phyloP scores from a whole-genome alignment of 495 filamentous ascomycete genomes.

The Entonaema liquescens region DNA sequence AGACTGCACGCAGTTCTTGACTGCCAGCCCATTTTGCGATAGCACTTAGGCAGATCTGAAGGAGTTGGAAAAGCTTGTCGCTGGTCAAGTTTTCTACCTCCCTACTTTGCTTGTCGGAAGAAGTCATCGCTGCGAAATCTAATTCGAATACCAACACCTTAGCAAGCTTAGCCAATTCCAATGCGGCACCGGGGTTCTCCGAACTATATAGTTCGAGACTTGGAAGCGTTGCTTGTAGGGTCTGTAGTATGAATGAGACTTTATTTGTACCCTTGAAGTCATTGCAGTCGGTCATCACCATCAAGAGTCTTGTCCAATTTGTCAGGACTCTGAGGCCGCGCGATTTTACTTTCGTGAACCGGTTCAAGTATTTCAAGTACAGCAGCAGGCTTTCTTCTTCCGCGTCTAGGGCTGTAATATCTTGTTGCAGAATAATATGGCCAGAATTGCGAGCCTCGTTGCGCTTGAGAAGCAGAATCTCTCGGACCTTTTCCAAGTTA shows the following conservation, averaged over 20 bases:
- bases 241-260: conserved; percentile 80
- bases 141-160: conserved; percentile 79
- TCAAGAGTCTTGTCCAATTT: conserved; percentile 83
- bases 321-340: conserved; percentile 71
- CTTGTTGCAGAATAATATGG: conserved; percentile 61
- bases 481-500: conserved; percentile 68
- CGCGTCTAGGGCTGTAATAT: conserved; percentile 63
- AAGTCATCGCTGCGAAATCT: conserved; percentile 60
- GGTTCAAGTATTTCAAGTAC: conserved; percentile 70
- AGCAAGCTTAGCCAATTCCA: conserved; percentile 78
- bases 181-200: conserved; percentile 68
- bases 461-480: conserved; percentile 66
- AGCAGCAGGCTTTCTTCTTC: conserved; percentile 67
- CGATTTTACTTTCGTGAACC: conserved; percentile 63
- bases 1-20: conserved; percentile 75
- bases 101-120: conserved; percentile 53
- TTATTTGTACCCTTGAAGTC: conserved; percentile 73
- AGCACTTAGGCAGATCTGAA: conserved; percentile 80
- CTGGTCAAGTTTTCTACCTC: conserved; percentile 76
- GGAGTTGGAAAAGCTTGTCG: conserved; percentile 90
- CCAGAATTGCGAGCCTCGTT: conserved; percentile 62
- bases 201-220: conserved; percentile 79
- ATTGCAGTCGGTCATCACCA: conserved; percentile 78
- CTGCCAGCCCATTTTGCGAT: conserved; percentile 76
- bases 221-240: conserved; percentile 84